phyloP scores from a whole-genome alignment of 2,329 filamentous ascomycete species.

The Penicillium sclerotigenum region DNA sequence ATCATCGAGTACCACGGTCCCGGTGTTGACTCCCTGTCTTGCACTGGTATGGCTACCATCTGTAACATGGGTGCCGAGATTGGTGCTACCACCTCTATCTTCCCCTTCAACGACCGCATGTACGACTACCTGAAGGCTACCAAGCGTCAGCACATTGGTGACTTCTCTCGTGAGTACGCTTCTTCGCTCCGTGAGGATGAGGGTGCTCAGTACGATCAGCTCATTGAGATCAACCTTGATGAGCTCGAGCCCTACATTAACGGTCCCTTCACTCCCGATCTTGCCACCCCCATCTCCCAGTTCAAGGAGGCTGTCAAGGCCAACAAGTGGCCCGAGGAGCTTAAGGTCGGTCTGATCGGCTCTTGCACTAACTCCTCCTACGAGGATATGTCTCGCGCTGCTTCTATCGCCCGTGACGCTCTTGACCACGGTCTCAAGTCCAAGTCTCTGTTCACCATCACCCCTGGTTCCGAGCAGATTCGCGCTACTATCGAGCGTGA shows the following conservation, averaged over 20 bases:
- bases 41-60: slow-evolving; percentile 86
- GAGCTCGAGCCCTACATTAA: slow-evolving; percentile 98
- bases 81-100: slow-evolving; percentile 79
- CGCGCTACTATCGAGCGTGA: slow-evolving; percentile 88
- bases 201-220: slow-evolving; percentile 89
- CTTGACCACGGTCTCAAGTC: slow-evolving; percentile 90
- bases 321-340: slow-evolving; percentile 93
- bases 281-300: slow-evolving; percentile 96
- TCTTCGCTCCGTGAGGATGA: slow-evolving; percentile 83
- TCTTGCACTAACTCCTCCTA: slow-evolving; percentile 94
- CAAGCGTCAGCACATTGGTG: slow-evolving; percentile 84
- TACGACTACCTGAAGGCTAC: slow-evolving; percentile 92
- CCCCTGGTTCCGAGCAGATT: slow-evolving; percentile 95
- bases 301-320: slow-evolving; percentile 91
- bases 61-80: slow-evolving; percentile 66
- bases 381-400: slow-evolving; percentile 89
- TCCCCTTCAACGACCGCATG: slow-evolving; percentile 98
- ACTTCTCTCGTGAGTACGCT: slow-evolving; percentile 81
- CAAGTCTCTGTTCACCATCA: slow-evolving; percentile 90
- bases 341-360: slow-evolving; percentile 95
- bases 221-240: slow-evolving; percentile 92
- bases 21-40: slow-evolving; percentile 70
- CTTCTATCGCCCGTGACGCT: slow-evolving; percentile 87
- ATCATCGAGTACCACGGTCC: slow-evolving; percentile 62
- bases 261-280: slow-evolving; percentile 96